Evolutionary conservation across 805 yeast genomes (phyloP), one percentile per base, ranked within the genome.

Genomic region (Metschnikowia cubensis): DNA sequence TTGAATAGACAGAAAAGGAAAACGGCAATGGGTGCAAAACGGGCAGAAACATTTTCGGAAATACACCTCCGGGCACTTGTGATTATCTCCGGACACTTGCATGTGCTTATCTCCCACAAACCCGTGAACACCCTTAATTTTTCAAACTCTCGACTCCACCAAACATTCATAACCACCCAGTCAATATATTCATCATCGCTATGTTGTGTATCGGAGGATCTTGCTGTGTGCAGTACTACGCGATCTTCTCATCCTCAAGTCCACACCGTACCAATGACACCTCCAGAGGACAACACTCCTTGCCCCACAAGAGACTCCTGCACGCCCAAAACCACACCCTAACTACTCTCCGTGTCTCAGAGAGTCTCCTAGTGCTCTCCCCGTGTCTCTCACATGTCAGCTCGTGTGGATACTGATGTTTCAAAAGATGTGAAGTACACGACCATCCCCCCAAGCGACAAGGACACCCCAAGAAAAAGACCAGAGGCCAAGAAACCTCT

Each of bases 401-500:
- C 38, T 33, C 46, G 39, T 21, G 40, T 14, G 35, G 46, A 34
- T 35, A 21, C 39, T 25, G 39, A 35, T 22, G 40, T 43, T 35
- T 17, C 29, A 17, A 21, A 15, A 22, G 32, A 34, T 35, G 32
- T 35, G 37, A 42, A 32, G 13, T 13, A 34, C 33, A 21, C 22
- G 33, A 22, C 46, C 40, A 22, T 35, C 21, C 11, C 29, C 4
- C 13, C 39, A n/a, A 25, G 18, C 29, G 34, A 18, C 31, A 29
- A 36, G 21, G 43, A 29, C 21, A 20, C 20, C 36, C n/a, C 40
- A 15, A 34, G 17, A 20, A 34, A 37, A 15, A 29, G 25, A 29
- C 4, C 42, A 33, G 29, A 35, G 20, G 21, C 48, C 17, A 45
- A 45, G 31, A 35, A 25, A 54, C 58, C 57, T 20, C 57, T 58